phyloP scores from a whole-genome alignment of 1,284 basidiomycete species.

The Ceratobasidium sp. region DNA sequence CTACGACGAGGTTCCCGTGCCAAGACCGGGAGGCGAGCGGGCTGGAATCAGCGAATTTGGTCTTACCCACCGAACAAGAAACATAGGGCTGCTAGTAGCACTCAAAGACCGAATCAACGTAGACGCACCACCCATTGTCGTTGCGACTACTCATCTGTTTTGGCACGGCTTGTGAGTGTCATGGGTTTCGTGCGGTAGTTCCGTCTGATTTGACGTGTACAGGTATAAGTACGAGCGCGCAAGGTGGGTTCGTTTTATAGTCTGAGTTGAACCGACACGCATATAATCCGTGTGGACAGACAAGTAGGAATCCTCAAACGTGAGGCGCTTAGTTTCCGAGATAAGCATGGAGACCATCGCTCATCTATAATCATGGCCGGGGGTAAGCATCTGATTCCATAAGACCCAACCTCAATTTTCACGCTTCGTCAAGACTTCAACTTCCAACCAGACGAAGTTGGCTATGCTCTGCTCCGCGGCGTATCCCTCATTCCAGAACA shows the following conservation, averaged over 20 bases:
- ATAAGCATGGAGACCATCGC: constrained; percentile 1
- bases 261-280: not conserved
- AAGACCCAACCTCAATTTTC: constrained; percentile 9
- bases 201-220: constrained; percentile 25
- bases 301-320: constrained; percentile 61
- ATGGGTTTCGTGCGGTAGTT: constrained; percentile 9
- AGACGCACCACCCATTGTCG: constrained; percentile 49
- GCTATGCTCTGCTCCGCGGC: constrained; percentile 81
- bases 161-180: constrained; percentile 87
- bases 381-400: constrained; percentile 35
- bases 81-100: constrained; percentile 79
- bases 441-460: constrained; percentile 83
- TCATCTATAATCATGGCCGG: constrained; percentile 40
- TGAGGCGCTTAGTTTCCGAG: constrained; percentile 32
- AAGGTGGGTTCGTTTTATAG: constrained; percentile 55
- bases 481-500: constrained; percentile 63
- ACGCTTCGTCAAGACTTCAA: constrained; percentile 77
- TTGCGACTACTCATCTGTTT: constrained; percentile 88
- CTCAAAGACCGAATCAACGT: constrained; percentile 61
- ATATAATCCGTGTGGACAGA: constrained; percentile 50
- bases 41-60: constrained; percentile 50
- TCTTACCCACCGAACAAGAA: constrained; percentile 76
- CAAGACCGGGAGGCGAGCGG: constrained; percentile 45
- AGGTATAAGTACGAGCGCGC: constrained; percentile 89
- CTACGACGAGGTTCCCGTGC: constrained; percentile 71